Base-by-base conservation (phyloP, 2,329 filamentous ascomycete species). In the Cryphonectria carpinicola region DNA sequence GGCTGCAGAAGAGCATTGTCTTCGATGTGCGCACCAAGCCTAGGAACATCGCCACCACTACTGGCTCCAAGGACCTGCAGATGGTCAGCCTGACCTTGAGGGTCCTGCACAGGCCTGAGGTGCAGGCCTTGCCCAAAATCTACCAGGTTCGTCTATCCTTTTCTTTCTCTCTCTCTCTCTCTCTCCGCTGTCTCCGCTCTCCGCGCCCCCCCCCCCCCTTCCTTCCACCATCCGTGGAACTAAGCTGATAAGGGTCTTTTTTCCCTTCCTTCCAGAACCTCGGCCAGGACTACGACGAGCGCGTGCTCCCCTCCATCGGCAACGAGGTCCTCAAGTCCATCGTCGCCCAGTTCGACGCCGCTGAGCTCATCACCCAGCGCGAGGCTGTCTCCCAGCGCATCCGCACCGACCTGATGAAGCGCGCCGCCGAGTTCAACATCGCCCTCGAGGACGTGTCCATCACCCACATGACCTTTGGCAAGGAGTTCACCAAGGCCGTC, bases 241-340 rank as follows among this genome's bases (percentile, higher is more conserved):
- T 28, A n/a, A 28, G 49, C 69, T 72, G 54, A 71, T 49, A 49
- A 39, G 8, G 4, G 11, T 28, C 19, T 13, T 7, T 11, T n/a
- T 8, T 4, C 10, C 10, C 54, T n/a, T 41, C 35, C 54, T n/a
- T 41, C 35, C 76, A 98, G 95, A 96, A 94, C 80, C 95, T 99
- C 81, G 96, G 96, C 79, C 92, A 91, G 85, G 96, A 99, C 82
- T 99, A 99, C 86, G 96, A 99, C 82, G 96, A 99, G 88, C 90
- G 96, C 82, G 96, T 99, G 71, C 92, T 99, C 77, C 96, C 96
- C 65, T 98, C 95, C 75, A 99, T 99, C 83, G 96, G 97, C 78
- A 99, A 99, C 86, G 96, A 99, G 89, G 96, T 99, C 77, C 90
- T 99, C 80, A 99, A 99, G 87, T 90, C 95, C 78, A 98, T 99